Evolutionary conservation across 2,329 filamentous ascomycete genomes (phyloP).

Genomic region (Aspergillus clavatus): DNA sequence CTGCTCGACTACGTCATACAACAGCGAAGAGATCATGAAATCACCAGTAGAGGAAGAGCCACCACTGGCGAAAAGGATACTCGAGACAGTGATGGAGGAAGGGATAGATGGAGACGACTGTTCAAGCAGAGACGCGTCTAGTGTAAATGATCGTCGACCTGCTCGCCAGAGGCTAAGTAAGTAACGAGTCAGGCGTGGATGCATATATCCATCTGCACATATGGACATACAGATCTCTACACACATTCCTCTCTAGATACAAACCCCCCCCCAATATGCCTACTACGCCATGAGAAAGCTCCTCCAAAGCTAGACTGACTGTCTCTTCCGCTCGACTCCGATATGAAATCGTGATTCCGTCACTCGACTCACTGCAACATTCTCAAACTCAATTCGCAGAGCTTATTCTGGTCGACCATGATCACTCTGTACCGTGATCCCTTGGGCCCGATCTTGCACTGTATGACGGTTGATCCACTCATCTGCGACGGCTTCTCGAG

Average conservation of each 20-base stretch:
- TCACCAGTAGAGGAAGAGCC: conserved; percentile 13
- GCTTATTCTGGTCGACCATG: not conserved
- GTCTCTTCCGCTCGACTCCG: conserved; percentile 14
- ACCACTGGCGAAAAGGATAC: too few species aligned
- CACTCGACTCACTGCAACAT: conserved; percentile 12
- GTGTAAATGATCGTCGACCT: too few species aligned
- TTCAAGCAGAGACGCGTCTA: too few species aligned
- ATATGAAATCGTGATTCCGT: conserved; percentile 18
- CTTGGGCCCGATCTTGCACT: not conserved
- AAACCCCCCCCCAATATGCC: too few species aligned
- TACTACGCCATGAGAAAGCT: conserved; percentile 3
- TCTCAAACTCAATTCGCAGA: not conserved
- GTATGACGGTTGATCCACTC: not conserved
- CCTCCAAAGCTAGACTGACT: not conserved
- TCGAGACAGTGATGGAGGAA: too few species aligned
- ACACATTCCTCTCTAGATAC: too few species aligned
- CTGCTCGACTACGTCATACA: conserved; percentile 31
- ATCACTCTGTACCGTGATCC: not conserved
- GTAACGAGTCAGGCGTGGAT: too few species aligned
- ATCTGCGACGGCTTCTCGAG: not conserved
- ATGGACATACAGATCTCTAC: too few species aligned
- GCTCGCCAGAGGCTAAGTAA: too few species aligned
- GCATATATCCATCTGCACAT: too few species aligned
- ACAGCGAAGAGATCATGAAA: conserved; percentile 21
- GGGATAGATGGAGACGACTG: too few species aligned